Evolutionary conservation across 1,284 basidiomycete genomes (phyloP).

Genomic region (Microbotryomycetes sp.): DNA sequence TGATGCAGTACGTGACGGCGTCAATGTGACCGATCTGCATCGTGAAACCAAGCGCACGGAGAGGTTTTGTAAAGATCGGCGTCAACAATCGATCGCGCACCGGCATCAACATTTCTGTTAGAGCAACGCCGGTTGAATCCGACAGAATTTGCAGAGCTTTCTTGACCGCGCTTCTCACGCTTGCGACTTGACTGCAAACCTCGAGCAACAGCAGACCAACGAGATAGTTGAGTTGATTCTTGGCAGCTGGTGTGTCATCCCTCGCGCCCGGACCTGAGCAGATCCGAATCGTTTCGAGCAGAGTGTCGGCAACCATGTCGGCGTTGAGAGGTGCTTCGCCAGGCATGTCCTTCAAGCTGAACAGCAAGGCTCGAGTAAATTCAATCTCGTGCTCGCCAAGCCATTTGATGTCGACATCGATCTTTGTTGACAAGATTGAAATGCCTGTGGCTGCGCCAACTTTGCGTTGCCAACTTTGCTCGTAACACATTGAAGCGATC

Average conservation of each 20-base stretch:
- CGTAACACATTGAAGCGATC: slow-evolving; percentile 76
- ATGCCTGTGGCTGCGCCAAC: slow-evolving; percentile 80
- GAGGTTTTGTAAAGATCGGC: slow-evolving; percentile 90
- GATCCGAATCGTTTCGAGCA: slow-evolving; percentile 68
- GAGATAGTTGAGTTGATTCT: slow-evolving; percentile 48
- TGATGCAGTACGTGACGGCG: slow-evolving; percentile 79
- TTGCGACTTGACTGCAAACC: slow-evolving; percentile 75
- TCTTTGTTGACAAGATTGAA: slow-evolving; percentile 64
- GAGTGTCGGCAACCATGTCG: slow-evolving; percentile 68
- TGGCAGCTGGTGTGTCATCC: slow-evolving; percentile 16
- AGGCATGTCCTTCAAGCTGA: slow-evolving; percentile 93
- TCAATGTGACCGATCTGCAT: slow-evolving; percentile 99
- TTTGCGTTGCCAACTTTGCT: slow-evolving; percentile 80
- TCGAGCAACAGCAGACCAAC: slow-evolving; percentile 85
- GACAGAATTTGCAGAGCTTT: slow-evolving; percentile 75
- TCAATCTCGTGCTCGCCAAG: slow-evolving; percentile 83
- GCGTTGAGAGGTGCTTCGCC: slow-evolving; percentile 79
- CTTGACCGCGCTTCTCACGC: slow-evolving; percentile 80
- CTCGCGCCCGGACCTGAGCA: slow-evolving; percentile 50
- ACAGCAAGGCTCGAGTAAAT: slow-evolving; percentile 81
- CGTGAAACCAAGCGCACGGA: slow-evolving; percentile 90
- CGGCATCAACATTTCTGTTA: slow-evolving; percentile 71
- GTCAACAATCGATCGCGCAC: slow-evolving; percentile 82
- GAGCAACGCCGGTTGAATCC: slow-evolving; percentile 62
- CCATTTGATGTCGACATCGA: slow-evolving; percentile 65